Percentiles rank a stretch among this genome's conserved stretches.
phyloP scores from a whole-genome alignment of 257 asterid species.

The Solanum pinnatisectum region DNA sequence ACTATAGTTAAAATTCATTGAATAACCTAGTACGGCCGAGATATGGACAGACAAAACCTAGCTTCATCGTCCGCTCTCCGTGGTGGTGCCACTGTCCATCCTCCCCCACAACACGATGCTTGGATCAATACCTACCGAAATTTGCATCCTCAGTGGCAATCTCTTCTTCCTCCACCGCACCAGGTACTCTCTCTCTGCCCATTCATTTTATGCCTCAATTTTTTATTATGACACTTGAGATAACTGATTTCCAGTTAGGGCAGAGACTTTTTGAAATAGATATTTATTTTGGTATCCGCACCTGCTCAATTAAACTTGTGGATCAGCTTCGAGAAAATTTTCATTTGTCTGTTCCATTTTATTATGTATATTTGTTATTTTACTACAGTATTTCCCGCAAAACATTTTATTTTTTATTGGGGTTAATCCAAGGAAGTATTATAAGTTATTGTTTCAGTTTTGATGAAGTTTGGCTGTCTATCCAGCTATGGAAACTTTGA shows the following conservation, averaged over 20 bases:
- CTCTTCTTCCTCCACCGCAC: constrained; percentile 26
- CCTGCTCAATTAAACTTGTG: not conserved
- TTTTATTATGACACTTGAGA: not conserved
- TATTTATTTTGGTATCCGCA: not conserved
- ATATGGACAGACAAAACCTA: constrained; percentile 77
- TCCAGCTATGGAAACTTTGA: not conserved
- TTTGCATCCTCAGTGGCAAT: constrained; percentile 57
- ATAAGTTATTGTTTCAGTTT: not conserved
- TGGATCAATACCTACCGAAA: constrained; percentile 49
- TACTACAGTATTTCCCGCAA: not conserved
- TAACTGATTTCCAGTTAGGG: not conserved
- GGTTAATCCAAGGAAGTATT: not conserved
- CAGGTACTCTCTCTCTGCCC: constrained; percentile 32
- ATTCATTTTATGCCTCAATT: not conserved
- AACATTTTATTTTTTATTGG: not conserved
- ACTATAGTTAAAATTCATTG: not conserved
- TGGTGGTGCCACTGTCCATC: constrained; percentile 7
- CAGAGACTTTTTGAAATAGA: not conserved
- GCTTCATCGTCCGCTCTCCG: constrained; percentile 46
- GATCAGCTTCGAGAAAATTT: not conserved
- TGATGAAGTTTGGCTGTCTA: not conserved
- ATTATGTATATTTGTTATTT: not conserved
- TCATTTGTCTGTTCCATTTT: not conserved
- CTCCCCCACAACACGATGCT: constrained; percentile 76
- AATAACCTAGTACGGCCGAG: not conserved